Conservation (phyloP, 2,329 filamentous ascomycete genomes). For the Diaporthe aspalathi region DNA sequence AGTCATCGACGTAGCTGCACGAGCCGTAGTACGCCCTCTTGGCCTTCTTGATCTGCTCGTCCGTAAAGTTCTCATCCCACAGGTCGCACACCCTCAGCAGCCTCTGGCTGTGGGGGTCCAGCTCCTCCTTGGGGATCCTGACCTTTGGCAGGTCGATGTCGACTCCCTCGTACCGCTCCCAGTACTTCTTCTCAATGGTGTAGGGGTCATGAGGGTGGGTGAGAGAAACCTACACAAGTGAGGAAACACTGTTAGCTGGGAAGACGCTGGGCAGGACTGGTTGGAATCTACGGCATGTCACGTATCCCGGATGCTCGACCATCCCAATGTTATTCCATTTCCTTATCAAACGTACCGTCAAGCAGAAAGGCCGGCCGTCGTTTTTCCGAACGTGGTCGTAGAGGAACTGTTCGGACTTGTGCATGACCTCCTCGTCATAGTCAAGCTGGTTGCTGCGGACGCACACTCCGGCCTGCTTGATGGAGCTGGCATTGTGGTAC, state of each 20-base stretch:
- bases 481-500: constrained; percentile 96
- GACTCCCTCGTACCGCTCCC: constrained; percentile 90
- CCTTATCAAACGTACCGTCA: constrained; percentile 69
- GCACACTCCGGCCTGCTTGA: constrained; percentile 88
- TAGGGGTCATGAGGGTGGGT: constrained; percentile 97
- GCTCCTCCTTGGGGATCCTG: constrained; percentile 80
- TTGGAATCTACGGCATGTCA: constrained; percentile 8
- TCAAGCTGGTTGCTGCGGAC: constrained; percentile 95
- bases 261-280: constrained; percentile 36
- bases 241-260: constrained; percentile 8
- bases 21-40: constrained; percentile 92
- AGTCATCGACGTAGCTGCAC: constrained; percentile 93
- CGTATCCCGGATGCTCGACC: not conserved
- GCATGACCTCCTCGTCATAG: constrained; percentile 97
- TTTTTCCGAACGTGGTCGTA: constrained; percentile 90
- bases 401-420: constrained; percentile 87
- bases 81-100: constrained; percentile 88
- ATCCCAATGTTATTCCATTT: not conserved
- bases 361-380: constrained; percentile 79
- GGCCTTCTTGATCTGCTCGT: constrained; percentile 87
- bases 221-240: constrained; percentile 72
- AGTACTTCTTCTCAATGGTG: constrained; percentile 92
- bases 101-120: constrained; percentile 88
- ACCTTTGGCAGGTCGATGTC: constrained; percentile 87
- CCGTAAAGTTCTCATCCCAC: constrained; percentile 84